Evolutionary conservation across 768 basidiomycete genomes (phyloP), one percentile per base, ranked within the genome.

Genomic region (Guyanaporus albipodus): DNA sequence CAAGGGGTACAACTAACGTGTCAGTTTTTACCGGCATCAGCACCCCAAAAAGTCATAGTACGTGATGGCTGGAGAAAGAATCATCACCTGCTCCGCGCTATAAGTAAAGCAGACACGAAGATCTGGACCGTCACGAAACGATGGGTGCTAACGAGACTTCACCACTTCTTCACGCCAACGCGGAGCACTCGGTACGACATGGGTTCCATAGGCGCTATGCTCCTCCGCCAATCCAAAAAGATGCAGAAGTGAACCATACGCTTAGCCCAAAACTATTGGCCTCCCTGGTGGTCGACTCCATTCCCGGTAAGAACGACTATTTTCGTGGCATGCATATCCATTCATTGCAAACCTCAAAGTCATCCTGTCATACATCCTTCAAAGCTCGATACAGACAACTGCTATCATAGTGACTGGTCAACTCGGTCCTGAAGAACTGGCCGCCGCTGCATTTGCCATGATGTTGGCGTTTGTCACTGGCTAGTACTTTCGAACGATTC

Each of bases 391-490:
- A 31, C 86, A 87, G 62, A 83, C 84, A 4, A 68, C 72, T 14
- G 77, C 83, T 14, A 73, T 87, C 42, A 53, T 85, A 27, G 73
- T 87, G 53, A 76, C 75, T 10, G 84, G 85, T 21, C 78, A 78
- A n/a, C 73, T 88, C 8, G 85, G 87, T 3, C 78, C 85, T 17
- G 70, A 82, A 52, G 80, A 85, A 57, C 70, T 89, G 15, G 85
- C 85, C 2, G 80, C 78, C 2, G 76, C 87, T 10, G 85, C 87
- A 34, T 84, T 87, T 56, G 75, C 83, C 23, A 68, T 85, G 60
- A 88, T 88, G 85, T 66, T 89, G 55, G 85, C 85, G 12, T 85
- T 80, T 60, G 86, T 87, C 8, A 84, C 86, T 73, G 83, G 84
- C 78, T 67, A 81, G 81, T 82, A 63, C 59, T n/a, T 32, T n/a